These are phyloP conservation scores for Volvariella volvacea DNA, from an alignment of 1,284 basidiomycete species.

Conservation along the genomic window DNA sequence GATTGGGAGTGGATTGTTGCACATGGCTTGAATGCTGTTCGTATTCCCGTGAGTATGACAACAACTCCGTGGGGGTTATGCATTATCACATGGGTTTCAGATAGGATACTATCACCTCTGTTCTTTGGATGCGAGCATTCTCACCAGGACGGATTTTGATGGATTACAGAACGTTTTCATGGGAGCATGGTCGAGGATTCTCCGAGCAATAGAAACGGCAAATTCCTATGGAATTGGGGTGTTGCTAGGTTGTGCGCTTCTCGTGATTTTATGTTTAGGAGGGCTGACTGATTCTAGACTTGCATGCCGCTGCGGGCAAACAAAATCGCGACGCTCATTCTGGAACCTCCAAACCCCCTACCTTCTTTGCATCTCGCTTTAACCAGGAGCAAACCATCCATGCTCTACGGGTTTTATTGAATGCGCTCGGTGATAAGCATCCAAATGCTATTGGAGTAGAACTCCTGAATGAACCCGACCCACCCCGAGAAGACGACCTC, in stretches of 20 bases:
- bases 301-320: constrained; percentile 74
- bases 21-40: constrained; percentile 77
- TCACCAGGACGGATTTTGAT: constrained; percentile 72
- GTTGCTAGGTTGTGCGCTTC: constrained; percentile 51
- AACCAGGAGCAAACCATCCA: constrained; percentile 55
- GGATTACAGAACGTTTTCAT: constrained; percentile 51
- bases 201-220: constrained; percentile 62
- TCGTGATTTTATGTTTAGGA: background rate
- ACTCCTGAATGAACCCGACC: constrained; percentile 77
- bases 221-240: constrained; percentile 67
- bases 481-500: constrained; percentile 41
- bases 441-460: constrained; percentile 78
- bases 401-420: constrained; percentile 38
- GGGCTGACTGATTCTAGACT: constrained; percentile 33
- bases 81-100: constrained; percentile 27
- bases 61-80: background rate
- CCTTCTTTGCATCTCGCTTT: constrained; percentile 39
- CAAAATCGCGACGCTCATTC: constrained; percentile 65
- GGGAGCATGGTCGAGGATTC: constrained; percentile 71
- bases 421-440: constrained; percentile 34
- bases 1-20: constrained; percentile 74
- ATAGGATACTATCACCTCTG: constrained; percentile 77
- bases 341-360: constrained; percentile 50
- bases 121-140: constrained; percentile 50
- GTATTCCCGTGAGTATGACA: constrained; percentile 58